Conservation (phyloP, 208 protist genomes). For the Tetramitus jugosus region DNA sequence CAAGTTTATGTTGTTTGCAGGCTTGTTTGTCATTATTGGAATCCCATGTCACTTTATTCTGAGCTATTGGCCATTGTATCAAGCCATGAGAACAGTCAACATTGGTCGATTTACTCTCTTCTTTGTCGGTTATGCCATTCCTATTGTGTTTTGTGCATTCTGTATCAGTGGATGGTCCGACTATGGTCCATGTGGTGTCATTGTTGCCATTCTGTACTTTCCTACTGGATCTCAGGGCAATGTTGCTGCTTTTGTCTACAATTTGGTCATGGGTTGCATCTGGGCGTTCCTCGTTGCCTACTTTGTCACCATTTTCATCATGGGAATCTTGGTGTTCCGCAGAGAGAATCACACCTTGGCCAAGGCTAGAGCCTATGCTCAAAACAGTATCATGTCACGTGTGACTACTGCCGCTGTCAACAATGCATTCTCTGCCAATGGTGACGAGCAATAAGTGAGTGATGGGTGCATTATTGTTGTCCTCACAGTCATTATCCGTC, state of each 20-base stretch:
- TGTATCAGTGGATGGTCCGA: neutral
- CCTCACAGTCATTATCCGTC: too few species aligned
- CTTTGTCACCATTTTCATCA: neutral
- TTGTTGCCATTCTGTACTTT: constrained; percentile 5
- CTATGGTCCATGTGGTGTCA: neutral
- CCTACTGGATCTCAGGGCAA: neutral
- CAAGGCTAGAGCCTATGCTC: too few species aligned
- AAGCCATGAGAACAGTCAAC: neutral
- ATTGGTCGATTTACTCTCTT: constrained; percentile 3
- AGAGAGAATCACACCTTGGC: neutral
- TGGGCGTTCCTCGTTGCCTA: neutral
- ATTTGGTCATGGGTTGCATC: constrained; percentile 5
- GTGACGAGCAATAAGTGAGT: too few species aligned
- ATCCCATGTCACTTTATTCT: neutral
- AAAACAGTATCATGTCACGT: too few species aligned
- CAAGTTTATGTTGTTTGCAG: neutral
- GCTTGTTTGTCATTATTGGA: neutral
- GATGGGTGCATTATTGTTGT: too few species aligned
- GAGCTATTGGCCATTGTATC: constrained; percentile 15
- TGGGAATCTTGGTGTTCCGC: neutral
- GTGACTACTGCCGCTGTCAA: too few species aligned
- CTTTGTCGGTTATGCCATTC: neutral
- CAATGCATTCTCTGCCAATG: too few species aligned
- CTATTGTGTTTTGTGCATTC: neutral
- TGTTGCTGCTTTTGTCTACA: neutral